Conservation (phyloP, 305 asterid genomes). For the Fraxinus paxiana region DNA sequence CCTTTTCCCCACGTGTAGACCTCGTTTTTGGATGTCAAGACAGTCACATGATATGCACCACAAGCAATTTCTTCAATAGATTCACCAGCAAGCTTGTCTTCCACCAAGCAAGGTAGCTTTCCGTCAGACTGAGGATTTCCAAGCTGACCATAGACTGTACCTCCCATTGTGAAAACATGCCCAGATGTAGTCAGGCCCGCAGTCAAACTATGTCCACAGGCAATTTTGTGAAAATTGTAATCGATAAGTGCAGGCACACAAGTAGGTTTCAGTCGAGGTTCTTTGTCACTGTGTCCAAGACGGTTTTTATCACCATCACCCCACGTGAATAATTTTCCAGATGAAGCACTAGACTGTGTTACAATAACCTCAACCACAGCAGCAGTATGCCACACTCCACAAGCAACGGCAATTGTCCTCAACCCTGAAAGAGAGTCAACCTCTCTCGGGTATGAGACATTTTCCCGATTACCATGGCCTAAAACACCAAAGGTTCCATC, state of each 20-base stretch:
- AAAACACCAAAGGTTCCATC: conserved; percentile 93
- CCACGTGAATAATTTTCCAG: conserved; percentile 94
- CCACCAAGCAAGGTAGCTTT: conserved; percentile 74
- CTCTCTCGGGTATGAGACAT: conserved; percentile 60
- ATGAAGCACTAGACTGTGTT: conserved; percentile 69
- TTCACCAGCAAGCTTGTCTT: conserved; percentile 67
- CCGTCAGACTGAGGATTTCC: conserved; percentile 86
- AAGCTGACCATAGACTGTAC: conserved; percentile 88
- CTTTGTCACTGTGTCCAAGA: conserved; percentile 94
- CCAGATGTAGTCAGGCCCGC: conserved; percentile 84
- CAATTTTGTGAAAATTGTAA: conserved; percentile 67
- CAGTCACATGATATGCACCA: conserved; percentile 88
- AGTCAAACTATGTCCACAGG: conserved; percentile 93
- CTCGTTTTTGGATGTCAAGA: conserved; percentile 77
- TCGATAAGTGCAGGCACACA: conserved; percentile 89
- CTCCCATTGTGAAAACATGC: conserved; percentile 84
- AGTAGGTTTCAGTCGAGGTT: conserved; percentile 80
- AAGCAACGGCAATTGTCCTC: conserved; percentile 83
- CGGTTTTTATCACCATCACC: conserved; percentile 98
- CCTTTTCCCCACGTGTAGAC: conserved; percentile 98
- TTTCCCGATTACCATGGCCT: conserved; percentile 87
- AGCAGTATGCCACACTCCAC: conserved; percentile 99
- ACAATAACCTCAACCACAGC: conserved; percentile 90
- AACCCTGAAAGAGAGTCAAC: conserved; percentile 76
- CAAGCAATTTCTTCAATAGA: conserved; percentile 74